Evolutionary conservation across 306 rosid species (phyloP), one percentile per base, ranked within the genome.

Genomic region (Cucurbita ficifolia): DNA sequence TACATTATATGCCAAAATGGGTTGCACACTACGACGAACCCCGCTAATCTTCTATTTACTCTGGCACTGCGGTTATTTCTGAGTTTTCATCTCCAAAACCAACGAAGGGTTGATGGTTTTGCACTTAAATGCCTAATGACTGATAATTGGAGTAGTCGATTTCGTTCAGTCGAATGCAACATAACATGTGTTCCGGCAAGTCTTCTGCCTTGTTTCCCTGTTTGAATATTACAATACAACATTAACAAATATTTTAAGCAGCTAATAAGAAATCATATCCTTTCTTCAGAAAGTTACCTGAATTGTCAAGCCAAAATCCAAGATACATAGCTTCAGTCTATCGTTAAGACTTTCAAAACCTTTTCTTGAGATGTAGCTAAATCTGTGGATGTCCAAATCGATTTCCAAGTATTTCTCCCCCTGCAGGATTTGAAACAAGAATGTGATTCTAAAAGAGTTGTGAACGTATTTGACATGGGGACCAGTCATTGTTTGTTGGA

Each of bases 341-440:
- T 91, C 92, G 10, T 80, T 86, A 78, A 94, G 89, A 65, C 95
- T 86, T 80, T 94, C 97, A 53, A 94, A 78, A 50, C 99, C 97
- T 82, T 91, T 94, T 79, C 99, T 86, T 10, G 99, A 89, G 65
- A 94, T 83, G 69, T 89, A 94, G 90, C 96, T 76, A 82, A 94
- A 94, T 83, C 96, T 81, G 74, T 94, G 99, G 81, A 94, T 86
- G 79, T 94, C 99, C 82, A 94, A 78, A 87, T 94, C 97, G 63
- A 94, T 89, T 85, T 94, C 99, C 1, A 91, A 87, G 87, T 91
- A 94, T 83, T 91, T 89, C 82, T 91, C 97, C 76, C 99, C 99
- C 97, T 91, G 90, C 19, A 77, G 50, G 68, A 86, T 35, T 56
- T 52, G 39, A 69, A 70, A 24, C n/a, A 19, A 5, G 39, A 33